Evolutionary conservation across 1,284 basidiomycete species (phyloP).

Genomic region (Tausonia pullulans): DNA sequence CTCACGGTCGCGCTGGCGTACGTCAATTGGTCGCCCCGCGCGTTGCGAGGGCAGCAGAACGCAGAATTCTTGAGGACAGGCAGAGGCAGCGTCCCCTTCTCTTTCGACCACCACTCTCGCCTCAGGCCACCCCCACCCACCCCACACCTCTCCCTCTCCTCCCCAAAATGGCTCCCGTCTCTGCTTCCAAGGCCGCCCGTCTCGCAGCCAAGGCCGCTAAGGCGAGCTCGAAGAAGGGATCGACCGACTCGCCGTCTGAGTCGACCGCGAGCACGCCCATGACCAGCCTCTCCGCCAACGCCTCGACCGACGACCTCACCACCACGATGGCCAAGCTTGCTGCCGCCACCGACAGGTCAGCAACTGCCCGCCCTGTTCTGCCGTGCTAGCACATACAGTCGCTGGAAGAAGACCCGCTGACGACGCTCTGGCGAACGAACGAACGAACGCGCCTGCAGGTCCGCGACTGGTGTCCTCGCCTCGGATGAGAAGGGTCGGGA

Average conservation of each 20-base stretch:
- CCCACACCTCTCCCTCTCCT: neutral
- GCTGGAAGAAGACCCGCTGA: neutral
- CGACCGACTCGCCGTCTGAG: conserved; percentile 50
- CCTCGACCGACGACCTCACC: conserved; percentile 55
- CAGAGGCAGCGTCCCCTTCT: too few species aligned
- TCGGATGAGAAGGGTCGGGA: conserved; percentile 88
- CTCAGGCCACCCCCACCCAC: neutral
- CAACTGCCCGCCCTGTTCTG: conserved; percentile 10
- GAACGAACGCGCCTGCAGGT: conserved; percentile 40
- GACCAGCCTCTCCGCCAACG: conserved; percentile 60
- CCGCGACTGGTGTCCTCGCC: conserved; percentile 78
- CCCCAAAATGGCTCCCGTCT: conserved; percentile 13
- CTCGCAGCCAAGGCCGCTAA: conserved; percentile 4
- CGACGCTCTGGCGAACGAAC: neutral
- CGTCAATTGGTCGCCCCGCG: too few species aligned
- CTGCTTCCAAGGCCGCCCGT: conserved; percentile 11
- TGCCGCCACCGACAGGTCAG: conserved; percentile 74
- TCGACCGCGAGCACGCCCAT: conserved; percentile 60
- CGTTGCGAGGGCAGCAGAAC: too few species aligned
- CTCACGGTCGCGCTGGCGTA: too few species aligned
- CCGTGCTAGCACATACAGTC: neutral
- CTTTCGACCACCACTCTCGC: too few species aligned
- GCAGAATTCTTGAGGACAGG: too few species aligned
- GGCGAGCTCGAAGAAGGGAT: conserved; percentile 35
- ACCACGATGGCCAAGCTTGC: conserved; percentile 68